These are phyloP conservation scores for Bipolaris oryzae DNA, from an alignment of 2,329 filamentous ascomycete species.

Conservation along the genomic window DNA sequence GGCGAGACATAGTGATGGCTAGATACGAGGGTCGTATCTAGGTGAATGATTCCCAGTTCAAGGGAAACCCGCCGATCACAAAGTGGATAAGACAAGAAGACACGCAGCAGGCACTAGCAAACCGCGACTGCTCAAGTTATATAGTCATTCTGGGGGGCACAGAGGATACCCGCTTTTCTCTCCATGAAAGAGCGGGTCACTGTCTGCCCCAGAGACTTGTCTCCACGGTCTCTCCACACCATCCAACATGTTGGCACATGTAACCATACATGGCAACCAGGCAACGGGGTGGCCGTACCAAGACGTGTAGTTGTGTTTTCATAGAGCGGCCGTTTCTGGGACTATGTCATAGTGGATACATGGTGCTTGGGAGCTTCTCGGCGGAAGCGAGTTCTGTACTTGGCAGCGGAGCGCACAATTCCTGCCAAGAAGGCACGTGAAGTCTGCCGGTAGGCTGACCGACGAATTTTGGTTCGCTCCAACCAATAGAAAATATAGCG, in stretches of 20 bases:
- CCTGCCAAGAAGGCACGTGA: slow-evolving; percentile 20
- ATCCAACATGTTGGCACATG: slow-evolving; percentile 31
- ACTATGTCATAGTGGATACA: slow-evolving; percentile 39
- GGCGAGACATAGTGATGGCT: slow-evolving; percentile 27
- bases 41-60: neutral
- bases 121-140: slow-evolving; percentile 16
- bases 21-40: neutral
- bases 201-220: slow-evolving; percentile 7
- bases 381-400: slow-evolving; percentile 23
- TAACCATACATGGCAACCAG: slow-evolving; percentile 26
- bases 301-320: slow-evolving; percentile 11
- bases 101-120: slow-evolving; percentile 2
- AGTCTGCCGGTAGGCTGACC: slow-evolving; percentile 2
- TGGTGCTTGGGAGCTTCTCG: slow-evolving; percentile 22
- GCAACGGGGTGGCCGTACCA: slow-evolving; percentile 20
- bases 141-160: slow-evolving; percentile 15
- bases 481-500: slow-evolving; percentile 10
- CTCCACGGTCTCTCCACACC: slow-evolving; percentile 26
- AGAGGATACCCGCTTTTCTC: slow-evolving; percentile 12
- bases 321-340: slow-evolving; percentile 20
- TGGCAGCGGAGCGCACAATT: slow-evolving; percentile 24
- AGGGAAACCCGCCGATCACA: slow-evolving; percentile 4
- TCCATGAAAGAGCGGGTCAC: slow-evolving; percentile 15
- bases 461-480: neutral
- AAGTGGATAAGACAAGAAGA: slow-evolving; percentile 9